A percentile compares a stretch with the other conserved stretches of the same genome.
These are phyloP conservation scores for Annulohypoxylon moriforme DNA, from an alignment of 495 filamentous ascomycete genomes.

Conservation along the genomic window DNA sequence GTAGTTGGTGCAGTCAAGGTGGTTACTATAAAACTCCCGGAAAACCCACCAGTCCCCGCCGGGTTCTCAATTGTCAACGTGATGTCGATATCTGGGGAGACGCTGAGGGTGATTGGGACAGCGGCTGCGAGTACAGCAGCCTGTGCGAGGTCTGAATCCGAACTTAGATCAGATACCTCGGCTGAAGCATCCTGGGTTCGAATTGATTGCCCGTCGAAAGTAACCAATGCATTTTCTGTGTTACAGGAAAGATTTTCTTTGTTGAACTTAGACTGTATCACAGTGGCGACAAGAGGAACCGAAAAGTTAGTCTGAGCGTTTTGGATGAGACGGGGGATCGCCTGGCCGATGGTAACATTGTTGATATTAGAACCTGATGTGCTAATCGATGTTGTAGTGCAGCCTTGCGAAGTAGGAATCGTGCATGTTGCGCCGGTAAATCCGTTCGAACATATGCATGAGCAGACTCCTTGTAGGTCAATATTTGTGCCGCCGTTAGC, in stretches of 20 bases:
- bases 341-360: constrained; percentile 83
- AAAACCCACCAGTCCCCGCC: constrained; percentile 31
- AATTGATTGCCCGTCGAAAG: constrained; percentile 71
- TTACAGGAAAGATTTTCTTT: constrained; percentile 77
- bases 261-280: constrained; percentile 81
- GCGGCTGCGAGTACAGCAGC: constrained; percentile 45
- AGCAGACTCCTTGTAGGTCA: constrained; percentile 72
- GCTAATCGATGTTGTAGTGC: constrained; percentile 72
- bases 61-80: constrained; percentile 40
- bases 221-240: constrained; percentile 85
- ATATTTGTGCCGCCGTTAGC: constrained; percentile 84
- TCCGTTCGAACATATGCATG: constrained; percentile 87
- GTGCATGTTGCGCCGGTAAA: constrained; percentile 85
- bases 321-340: constrained; percentile 77
- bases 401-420: constrained; percentile 69
- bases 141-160: constrained; percentile 35
- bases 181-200: constrained; percentile 48
- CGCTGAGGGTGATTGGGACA: constrained; percentile 53
- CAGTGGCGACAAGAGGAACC: constrained; percentile 73
- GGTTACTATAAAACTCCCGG: constrained; percentile 46
- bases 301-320: constrained; percentile 75
- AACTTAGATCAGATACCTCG: constrained; percentile 24
- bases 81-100: constrained; percentile 37
- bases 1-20: constrained; percentile 43
- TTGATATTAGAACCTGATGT: constrained; percentile 58